phyloP scores from a whole-genome alignment of 306 rosid species.

The Quercus agrifolia region DNA sequence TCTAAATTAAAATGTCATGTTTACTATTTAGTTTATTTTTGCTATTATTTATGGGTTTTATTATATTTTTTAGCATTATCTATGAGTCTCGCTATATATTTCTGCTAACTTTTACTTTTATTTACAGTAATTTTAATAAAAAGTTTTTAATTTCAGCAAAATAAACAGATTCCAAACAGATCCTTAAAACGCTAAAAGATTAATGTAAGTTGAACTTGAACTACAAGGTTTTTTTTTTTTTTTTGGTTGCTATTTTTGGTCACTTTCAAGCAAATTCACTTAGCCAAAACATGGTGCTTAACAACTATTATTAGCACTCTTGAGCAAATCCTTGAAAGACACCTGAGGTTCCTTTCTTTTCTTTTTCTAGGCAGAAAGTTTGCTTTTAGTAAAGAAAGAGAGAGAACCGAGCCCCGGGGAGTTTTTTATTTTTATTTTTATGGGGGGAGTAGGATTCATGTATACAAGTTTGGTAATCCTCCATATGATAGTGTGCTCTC shows the following conservation, averaged over 20 bases:
- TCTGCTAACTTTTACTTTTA: too few species aligned
- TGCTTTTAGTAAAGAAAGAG: not conserved
- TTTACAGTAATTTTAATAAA: rapidly evolving
- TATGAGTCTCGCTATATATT: rapidly evolving
- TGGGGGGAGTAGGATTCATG: not conserved
- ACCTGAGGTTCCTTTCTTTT: not conserved
- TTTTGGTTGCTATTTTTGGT: too few species aligned
- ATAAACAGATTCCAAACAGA: rapidly evolving
- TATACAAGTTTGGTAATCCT: conserved; percentile 11
- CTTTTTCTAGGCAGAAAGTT: not conserved
- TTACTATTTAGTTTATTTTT: too few species aligned
- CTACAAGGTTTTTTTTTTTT: too few species aligned
- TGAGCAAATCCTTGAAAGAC: not conserved
- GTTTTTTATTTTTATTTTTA: not conserved
- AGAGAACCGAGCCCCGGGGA: too few species aligned
- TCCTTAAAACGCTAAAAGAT: rapidly evolving
- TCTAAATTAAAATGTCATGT: too few species aligned
- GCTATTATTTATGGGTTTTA: rapidly evolving
- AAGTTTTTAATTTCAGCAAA: rapidly evolving
- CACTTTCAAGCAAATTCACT: too few species aligned
- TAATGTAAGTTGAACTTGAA: too few species aligned
- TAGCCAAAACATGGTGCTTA: not conserved
- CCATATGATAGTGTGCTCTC: not conserved
- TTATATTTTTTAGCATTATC: rapidly evolving
- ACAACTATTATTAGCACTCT: not conserved